A percentile compares a stretch with the other conserved stretches of the same genome.
phyloP scores from a whole-genome alignment of 345 rosid species.

The Rubroshorea leprosula region DNA sequence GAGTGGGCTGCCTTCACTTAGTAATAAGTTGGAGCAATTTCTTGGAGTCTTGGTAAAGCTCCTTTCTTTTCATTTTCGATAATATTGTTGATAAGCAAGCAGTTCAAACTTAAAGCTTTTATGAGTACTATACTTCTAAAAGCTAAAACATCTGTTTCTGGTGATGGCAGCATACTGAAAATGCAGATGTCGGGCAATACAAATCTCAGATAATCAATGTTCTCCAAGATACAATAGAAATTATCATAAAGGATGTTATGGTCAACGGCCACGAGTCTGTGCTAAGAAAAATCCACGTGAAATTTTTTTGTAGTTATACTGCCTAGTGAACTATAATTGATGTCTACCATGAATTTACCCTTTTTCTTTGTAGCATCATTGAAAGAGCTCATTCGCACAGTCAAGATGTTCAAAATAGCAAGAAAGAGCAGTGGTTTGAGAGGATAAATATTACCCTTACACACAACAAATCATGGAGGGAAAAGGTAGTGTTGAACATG shows the following conservation, averaged over 20 bases:
- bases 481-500: conserved; percentile 50
- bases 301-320: too few relatives aligned
- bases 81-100: background rate
- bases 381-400: conserved; percentile 31
- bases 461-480: conserved; percentile 38
- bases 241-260: conserved; percentile 77
- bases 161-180: conserved; percentile 44
- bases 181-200: conserved; percentile 35
- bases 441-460: conserved; percentile 38
- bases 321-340: background rate
- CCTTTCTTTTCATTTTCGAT: conserved; percentile 7
- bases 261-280: conserved; percentile 66
- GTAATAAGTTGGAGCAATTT: conserved; percentile 70
- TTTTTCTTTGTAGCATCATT: conserved; percentile 42
- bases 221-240: conserved; percentile 92
- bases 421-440: conserved; percentile 72
- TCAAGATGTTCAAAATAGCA: conserved; percentile 20
- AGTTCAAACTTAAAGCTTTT: background rate
- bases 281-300: conserved; percentile 8
- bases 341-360: conserved; percentile 20
- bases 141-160: conserved; percentile 8
- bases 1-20: conserved; percentile 73
- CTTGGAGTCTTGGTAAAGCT: conserved; percentile 56
- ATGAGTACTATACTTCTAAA: background rate
- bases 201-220: conserved; percentile 73